These are phyloP conservation scores for Pleurotus ostreatus DNA, from an alignment of 768 basidiomycete genomes.

Conservation along the genomic window DNA sequence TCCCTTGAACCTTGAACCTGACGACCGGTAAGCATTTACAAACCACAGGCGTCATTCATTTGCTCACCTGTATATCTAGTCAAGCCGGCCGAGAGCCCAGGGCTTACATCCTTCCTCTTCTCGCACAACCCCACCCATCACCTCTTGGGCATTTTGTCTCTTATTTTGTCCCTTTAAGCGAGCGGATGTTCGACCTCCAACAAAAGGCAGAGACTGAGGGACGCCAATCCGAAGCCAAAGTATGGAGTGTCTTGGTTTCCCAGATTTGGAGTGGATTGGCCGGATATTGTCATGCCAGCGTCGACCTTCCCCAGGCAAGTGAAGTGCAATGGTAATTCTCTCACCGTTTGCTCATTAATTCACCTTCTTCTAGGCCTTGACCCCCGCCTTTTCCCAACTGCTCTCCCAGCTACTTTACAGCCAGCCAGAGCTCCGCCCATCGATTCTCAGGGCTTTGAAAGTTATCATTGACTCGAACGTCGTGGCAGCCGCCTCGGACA, in stretches of 20 bases:
- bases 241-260: conserved; percentile 90
- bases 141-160: conserved; percentile 81
- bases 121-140: conserved; percentile 77
- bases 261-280: conserved; percentile 92
- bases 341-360: conserved; percentile 1
- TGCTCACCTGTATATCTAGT: conserved; percentile 30
- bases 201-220: conserved; percentile 72
- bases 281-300: conserved; percentile 82
- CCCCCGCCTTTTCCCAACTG: conserved; percentile 77
- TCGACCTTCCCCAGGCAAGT: conserved; percentile 69
- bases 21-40: conserved; percentile 55
- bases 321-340: neutral
- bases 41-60: no score
- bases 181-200: conserved; percentile 87
- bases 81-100: conserved; percentile 76
- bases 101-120: conserved; percentile 87
- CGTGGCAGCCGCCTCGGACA: conserved; percentile 36
- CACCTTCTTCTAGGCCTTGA: conserved; percentile 56
- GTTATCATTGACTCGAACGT: conserved; percentile 79
- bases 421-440: conserved; percentile 77
- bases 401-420: conserved; percentile 90
- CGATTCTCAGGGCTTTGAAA: conserved; percentile 80
- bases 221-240: conserved; percentile 82
- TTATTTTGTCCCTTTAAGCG: conserved; percentile 92
- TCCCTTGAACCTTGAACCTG: conserved; percentile 84